Conservation (phyloP, 352 stramenopile species). For the Hyaloperonospora arabidopsidis region DNA sequence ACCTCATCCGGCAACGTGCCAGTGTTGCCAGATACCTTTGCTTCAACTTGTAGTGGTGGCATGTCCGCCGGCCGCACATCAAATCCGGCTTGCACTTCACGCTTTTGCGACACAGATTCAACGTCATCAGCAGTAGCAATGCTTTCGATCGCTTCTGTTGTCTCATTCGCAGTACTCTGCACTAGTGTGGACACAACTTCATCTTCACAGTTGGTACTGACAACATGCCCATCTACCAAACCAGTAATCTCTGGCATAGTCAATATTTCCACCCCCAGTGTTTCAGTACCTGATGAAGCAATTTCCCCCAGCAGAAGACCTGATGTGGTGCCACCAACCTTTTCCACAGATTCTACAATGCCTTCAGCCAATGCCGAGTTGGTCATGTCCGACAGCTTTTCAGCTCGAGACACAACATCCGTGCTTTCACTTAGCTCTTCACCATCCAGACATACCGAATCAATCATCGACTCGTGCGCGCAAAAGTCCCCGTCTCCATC, state of each 20-base stretch:
- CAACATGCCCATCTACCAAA: not conserved
- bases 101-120: slow-evolving; percentile 9
- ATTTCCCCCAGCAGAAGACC: not conserved
- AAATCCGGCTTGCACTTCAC: slow-evolving; percentile 10
- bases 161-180: not conserved
- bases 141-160: not conserved
- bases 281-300: slow-evolving; percentile 3
- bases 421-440: not conserved
- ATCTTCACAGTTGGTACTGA: not conserved
- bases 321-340: not conserved
- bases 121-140: not conserved
- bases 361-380: not conserved
- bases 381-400: not conserved
- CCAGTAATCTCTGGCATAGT: not conserved
- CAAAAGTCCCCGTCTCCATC: slow-evolving; percentile 2
- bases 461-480: slow-evolving; percentile 1
- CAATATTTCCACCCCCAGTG: not conserved
- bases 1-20: not conserved
- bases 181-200: not conserved
- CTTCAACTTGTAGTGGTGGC: slow-evolving; percentile 3
- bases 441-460: slow-evolving; percentile 2
- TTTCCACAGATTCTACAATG: not conserved
- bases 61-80: slow-evolving; percentile 1
- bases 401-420: not conserved
- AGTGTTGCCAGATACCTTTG: not conserved